Percentiles rank a stretch among this genome's conserved stretches.
phyloP scores from a whole-genome alignment of 345 rosid species.

The Hibiscus syriacus region DNA sequence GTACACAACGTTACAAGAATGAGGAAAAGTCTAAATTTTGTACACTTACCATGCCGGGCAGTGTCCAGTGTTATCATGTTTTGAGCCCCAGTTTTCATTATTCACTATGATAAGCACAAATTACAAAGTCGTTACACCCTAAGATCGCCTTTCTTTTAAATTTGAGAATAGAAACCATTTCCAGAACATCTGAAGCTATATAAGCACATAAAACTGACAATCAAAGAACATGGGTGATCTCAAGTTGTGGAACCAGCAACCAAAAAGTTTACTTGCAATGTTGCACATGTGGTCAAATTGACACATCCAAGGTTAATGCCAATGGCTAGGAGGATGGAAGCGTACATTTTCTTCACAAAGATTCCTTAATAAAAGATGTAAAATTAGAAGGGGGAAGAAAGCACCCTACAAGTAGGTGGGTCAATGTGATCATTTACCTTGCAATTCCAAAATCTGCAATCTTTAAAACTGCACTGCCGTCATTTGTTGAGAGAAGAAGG shows the following conservation, averaged over 20 bases:
- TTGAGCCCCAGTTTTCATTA: neutral
- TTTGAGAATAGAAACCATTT: neutral
- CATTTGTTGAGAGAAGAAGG: conserved; percentile 78
- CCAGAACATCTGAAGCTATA: neutral
- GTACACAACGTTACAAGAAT: no score
- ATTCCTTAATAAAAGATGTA: neutral
- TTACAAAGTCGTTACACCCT: neutral
- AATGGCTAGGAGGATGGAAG: no score
- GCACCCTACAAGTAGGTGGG: neutral
- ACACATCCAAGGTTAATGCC: neutral
- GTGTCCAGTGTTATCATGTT: no score
- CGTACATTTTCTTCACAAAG: neutral
- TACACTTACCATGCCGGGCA: no score
- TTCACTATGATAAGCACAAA: neutral
- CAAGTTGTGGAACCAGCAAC: neutral
- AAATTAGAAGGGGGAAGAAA: neutral
- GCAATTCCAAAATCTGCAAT: conserved; percentile 99
- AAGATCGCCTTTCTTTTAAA: no score
- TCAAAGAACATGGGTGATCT: neutral
- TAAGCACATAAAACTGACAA: no score
- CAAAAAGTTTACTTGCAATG: neutral
- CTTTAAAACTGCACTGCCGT: conserved; percentile 57
- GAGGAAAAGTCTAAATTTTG: no score
- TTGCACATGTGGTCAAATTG: no score
- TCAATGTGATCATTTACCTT: conserved; percentile 44